Conservation (phyloP, 805 yeast species). For the Wickerhamiella parazyma region DNA sequence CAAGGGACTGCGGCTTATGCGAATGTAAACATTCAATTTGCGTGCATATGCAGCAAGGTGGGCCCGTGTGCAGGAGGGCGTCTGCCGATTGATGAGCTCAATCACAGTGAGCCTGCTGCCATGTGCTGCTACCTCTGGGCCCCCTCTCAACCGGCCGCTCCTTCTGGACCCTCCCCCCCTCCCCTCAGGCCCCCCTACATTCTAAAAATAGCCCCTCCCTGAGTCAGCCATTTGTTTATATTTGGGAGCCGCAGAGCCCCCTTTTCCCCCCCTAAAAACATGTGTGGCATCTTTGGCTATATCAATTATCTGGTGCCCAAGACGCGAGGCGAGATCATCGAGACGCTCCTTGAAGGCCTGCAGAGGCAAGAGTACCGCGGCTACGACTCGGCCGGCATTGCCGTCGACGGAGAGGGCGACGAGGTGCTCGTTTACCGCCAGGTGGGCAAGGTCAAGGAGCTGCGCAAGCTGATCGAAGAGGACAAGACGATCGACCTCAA, state of each 20-base stretch:
- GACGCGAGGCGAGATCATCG: slow-evolving; percentile 83
- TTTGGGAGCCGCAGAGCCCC: slow-evolving; percentile 1
- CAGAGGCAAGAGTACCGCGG: slow-evolving; percentile 93
- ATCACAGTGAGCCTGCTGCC: too few species aligned
- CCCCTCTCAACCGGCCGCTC: too few species aligned
- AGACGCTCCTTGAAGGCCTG: slow-evolving; percentile 61
- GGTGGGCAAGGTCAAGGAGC: slow-evolving; percentile 80
- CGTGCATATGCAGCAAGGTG: too few species aligned
- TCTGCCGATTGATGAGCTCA: too few species aligned
- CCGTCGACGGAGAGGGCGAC: slow-evolving; percentile 78
- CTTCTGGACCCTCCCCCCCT: too few species aligned
- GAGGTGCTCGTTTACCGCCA: slow-evolving; percentile 65
- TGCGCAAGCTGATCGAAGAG: slow-evolving; percentile 45
- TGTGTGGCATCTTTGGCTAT: slow-evolving; percentile 94
- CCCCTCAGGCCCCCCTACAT: too few species aligned
- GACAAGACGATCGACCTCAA: slow-evolving; percentile 34
- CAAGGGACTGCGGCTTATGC: too few species aligned
- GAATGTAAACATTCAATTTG: too few species aligned
- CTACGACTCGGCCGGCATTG: slow-evolving; percentile 93
- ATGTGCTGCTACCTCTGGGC: too few species aligned
- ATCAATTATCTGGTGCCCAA: slow-evolving; percentile 88
- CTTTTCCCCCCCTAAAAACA: slow-evolving; percentile 3
- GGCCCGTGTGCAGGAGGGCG: neutral
- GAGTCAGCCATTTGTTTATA: slow-evolving; percentile 8
- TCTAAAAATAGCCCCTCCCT: neutral